Evolutionary conservation across 345 rosid genomes (phyloP).

Genomic region (Brassica rapa): DNA sequence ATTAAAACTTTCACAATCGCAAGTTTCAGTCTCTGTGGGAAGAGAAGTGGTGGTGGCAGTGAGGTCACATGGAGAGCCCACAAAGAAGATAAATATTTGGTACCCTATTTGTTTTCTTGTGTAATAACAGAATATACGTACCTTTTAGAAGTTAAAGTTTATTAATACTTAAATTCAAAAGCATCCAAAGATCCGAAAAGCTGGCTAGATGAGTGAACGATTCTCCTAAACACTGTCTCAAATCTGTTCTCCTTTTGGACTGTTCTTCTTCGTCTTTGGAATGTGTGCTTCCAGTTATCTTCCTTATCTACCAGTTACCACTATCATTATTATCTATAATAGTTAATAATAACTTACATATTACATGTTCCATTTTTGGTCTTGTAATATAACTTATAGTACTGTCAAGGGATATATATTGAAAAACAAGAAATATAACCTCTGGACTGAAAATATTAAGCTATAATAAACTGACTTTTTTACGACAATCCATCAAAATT

Average conservation of each 20-base stretch:
- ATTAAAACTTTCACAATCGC: constrained; percentile 23
- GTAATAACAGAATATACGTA: constrained; percentile 40
- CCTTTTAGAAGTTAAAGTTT: constrained; percentile 22
- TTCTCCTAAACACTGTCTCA: constrained; percentile 46
- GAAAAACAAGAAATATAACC: not conserved
- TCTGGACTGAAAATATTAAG: not conserved
- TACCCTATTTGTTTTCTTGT: constrained; percentile 38
- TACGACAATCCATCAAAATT: not conserved
- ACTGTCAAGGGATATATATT: not conserved
- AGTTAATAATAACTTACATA: not conserved
- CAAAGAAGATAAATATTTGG: constrained; percentile 38
- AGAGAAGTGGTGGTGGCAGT: constrained; percentile 46
- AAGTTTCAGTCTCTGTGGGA: constrained; percentile 25
- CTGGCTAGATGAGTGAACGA: constrained; percentile 28
- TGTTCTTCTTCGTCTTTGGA: constrained; percentile 56
- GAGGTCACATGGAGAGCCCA: constrained; percentile 63
- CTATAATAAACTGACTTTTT: not conserved
- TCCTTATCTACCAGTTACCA: constrained; percentile 15
- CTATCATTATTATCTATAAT: constrained; percentile 12
- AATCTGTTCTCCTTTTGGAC: constrained; percentile 55
- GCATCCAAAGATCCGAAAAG: constrained; percentile 42
- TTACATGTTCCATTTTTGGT: constrained; percentile 6
- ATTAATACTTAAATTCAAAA: constrained; percentile 7
- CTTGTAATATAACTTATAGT: not conserved
- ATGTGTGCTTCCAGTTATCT: constrained; percentile 52